A percentile compares a stretch with the other conserved stretches of the same genome.
phyloP scores from a whole-genome alignment of 306 rosid species.

The Pyrus bretschneideri region DNA sequence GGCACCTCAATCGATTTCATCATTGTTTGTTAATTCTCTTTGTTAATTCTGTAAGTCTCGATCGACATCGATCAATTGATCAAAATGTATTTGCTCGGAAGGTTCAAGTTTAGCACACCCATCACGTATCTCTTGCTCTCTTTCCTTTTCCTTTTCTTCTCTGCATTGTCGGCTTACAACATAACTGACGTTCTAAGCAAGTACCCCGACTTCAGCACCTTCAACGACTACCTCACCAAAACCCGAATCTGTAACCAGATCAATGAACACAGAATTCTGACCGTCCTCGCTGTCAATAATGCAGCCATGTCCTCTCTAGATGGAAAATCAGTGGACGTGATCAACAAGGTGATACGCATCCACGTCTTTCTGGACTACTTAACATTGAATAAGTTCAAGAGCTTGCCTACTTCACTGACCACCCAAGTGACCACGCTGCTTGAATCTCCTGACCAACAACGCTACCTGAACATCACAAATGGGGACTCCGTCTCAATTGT shows the following conservation, averaged over 20 bases:
- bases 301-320: not conserved
- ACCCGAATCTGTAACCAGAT: not conserved
- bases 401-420: not conserved
- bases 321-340: not conserved
- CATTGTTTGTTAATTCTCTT: not conserved
- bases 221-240: slow-evolving; percentile 7
- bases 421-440: not conserved
- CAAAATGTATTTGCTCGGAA: not conserved
- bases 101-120: not conserved
- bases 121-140: not conserved
- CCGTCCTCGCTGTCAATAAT: not conserved
- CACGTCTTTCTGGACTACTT: not conserved
- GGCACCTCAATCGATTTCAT: not conserved
- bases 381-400: not conserved
- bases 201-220: not conserved
- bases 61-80: no score
- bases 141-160: not conserved
- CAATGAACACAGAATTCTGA: not conserved
- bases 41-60: not conserved
- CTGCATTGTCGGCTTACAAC: not conserved
- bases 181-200: not conserved
- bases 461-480: not conserved
- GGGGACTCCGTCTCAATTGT: not conserved
- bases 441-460: not conserved
- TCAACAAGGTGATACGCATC: not conserved